Base-by-base conservation (phyloP, 2,329 filamentous ascomycete genomes). In the Lachnellula cervina region DNA sequence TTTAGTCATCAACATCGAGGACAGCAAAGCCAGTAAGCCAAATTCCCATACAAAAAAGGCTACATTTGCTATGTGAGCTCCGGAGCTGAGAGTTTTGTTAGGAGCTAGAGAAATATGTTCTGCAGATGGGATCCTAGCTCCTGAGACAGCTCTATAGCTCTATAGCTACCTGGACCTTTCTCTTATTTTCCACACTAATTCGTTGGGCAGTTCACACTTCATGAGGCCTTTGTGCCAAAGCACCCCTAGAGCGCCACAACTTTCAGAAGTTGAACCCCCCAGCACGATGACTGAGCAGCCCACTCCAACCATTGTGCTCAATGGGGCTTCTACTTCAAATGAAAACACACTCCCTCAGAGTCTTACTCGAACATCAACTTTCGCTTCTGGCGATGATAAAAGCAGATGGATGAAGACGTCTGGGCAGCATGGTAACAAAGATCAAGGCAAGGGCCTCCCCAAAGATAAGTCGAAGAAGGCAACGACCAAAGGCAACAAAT, bases 221-320 rank as follows among this genome's bases (percentile, higher is more conserved):
- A 66, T 66, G 64, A 51, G 64, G 34, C 64, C 64, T 11, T 51
- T 65, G 4, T 66, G 64, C 50, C 64, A 66, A 53, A 63, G 54
- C 17, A 63, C 60, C 2, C 57, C 59, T 19, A 51, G 64, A 54
- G 58, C 59, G 7, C 35, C 56, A 40, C 58, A 44, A 11, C 25
- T 53, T 13, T 16, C 43, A 23, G 44, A 58, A 13, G 51, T 52
- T 17, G 53, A 56, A 13, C 21, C 42, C 16, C 21, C 34, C 3
- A 51, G 58, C 4, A n/a, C 52, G 4, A 23, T 47, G 11, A 51
- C 17, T 19, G 57, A 62, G 14, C 57, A 49, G 49, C 58, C 56
- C 0, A 56, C 58, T 7, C 63, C 63, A 0, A 57, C 47, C 19
- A 66, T 66, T 50, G 51, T 63, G 4, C 56, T 66, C 17, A 66